phyloP scores from a whole-genome alignment of 257 asterid genomes.

The Penstemon eatonii region DNA sequence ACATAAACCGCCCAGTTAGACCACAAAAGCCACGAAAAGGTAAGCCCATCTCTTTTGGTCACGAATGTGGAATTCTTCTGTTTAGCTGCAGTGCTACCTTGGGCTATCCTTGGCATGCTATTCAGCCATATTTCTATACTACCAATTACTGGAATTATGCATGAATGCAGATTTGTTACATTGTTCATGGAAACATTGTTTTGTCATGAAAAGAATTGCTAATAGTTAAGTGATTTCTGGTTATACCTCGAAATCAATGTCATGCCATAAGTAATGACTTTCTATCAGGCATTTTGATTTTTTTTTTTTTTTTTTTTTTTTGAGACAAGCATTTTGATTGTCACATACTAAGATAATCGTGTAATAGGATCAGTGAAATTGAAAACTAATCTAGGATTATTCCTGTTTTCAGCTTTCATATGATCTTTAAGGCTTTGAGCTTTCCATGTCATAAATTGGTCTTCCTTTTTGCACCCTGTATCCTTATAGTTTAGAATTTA shows the following conservation, averaged over 20 bases:
- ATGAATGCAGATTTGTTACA: not conserved
- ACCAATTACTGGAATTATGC: not conserved
- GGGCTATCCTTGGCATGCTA: slow-evolving; percentile 1
- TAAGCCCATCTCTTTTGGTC: slow-evolving; percentile 20
- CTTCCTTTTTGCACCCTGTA: slow-evolving; percentile 11
- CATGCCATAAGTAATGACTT: too few relatives aligned
- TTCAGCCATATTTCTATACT: not conserved
- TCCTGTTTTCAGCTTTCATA: slow-evolving; percentile 10
- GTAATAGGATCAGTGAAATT: not conserved
- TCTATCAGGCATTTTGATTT: too few relatives aligned
- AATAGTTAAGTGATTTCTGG: not conserved
- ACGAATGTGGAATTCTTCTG: slow-evolving; percentile 16
- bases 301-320: too few relatives aligned
- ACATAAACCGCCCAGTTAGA: slow-evolving; percentile 35
- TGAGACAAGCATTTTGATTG: too few relatives aligned
- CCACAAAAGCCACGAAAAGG: slow-evolving; percentile 60
- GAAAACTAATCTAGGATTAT: not conserved
- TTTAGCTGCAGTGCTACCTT: slow-evolving; percentile 6
- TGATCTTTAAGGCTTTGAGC: slow-evolving; percentile 8
- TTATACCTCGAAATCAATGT: not conserved
- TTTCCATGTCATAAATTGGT: slow-evolving; percentile 11
- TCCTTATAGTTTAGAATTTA: slow-evolving; percentile 19
- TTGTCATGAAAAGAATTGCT: slow-evolving; percentile 1
- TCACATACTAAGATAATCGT: not conserved
- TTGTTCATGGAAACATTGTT: slow-evolving; percentile 2